These are phyloP conservation scores for Phytopythium mirpurense DNA, from an alignment of 352 stramenopile genomes.

Conservation along the genomic window DNA sequence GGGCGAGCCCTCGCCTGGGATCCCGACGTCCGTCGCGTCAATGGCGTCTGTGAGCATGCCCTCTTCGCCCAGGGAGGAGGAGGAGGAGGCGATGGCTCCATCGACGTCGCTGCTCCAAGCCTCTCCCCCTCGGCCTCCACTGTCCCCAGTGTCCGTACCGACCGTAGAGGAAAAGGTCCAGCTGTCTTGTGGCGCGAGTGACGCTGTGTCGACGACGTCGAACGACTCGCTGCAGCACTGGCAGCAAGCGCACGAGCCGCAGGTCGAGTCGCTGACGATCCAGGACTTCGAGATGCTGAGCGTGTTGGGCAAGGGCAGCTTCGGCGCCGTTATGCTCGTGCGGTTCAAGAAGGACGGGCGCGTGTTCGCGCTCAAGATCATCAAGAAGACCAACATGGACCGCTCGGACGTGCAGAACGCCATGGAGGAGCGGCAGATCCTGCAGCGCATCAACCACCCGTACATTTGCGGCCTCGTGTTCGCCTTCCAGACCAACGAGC, in stretches of 20 bases:
- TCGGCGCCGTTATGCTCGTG: conserved; percentile 86
- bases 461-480: conserved; percentile 88
- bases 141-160: neutral
- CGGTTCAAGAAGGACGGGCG: conserved; percentile 86
- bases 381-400: conserved; percentile 89
- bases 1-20: conserved; percentile 33
- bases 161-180: conserved; percentile 1
- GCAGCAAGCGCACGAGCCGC: conserved; percentile 8
- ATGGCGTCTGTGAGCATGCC: conserved; percentile 4
- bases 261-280: conserved; percentile 67
- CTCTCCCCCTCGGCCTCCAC: neutral
- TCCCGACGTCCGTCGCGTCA: conserved; percentile 28
- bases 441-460: conserved; percentile 85
- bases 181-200: neutral
- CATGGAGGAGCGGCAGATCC: conserved; percentile 87
- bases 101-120: neutral
- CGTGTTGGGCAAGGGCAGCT: conserved; percentile 82
- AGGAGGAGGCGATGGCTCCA: conserved; percentile 2
- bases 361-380: conserved; percentile 88
- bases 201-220: conserved; percentile 1
- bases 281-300: conserved; percentile 91
- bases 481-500: conserved; percentile 86
- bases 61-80: conserved; percentile 4
- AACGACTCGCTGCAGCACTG: conserved; percentile 10
- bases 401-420: conserved; percentile 78